These are phyloP conservation scores for Alternaria longipes DNA, from an alignment of 2,329 filamentous ascomycete genomes.

Conservation along the genomic window DNA sequence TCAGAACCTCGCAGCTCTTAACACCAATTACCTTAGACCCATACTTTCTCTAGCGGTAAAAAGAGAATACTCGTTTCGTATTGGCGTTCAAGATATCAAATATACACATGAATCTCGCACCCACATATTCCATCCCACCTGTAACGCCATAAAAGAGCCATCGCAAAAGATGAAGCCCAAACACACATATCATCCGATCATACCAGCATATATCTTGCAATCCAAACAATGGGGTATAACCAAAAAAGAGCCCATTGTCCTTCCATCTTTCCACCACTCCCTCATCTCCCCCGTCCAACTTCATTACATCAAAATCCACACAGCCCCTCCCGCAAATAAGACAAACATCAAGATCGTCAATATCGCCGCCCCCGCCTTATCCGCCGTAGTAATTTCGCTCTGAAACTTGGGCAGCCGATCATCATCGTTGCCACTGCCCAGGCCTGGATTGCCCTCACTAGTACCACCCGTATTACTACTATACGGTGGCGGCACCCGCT, in stretches of 20 bases:
- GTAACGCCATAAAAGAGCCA: background rate
- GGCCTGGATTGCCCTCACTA: slow-evolving; percentile 55
- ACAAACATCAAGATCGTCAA: slow-evolving; percentile 48
- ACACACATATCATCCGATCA: background rate
- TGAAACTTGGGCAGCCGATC: slow-evolving; percentile 30
- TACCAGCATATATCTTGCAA: background rate
- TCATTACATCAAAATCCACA: slow-evolving; percentile 9
- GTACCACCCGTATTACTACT: slow-evolving; percentile 62
- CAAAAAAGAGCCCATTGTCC: background rate
- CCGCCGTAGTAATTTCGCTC: slow-evolving; percentile 46
- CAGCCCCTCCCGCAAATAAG: slow-evolving; percentile 4
- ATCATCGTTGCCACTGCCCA: slow-evolving; percentile 45
- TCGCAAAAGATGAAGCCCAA: background rate
- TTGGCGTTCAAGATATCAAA: too few species aligned
- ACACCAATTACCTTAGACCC: too few species aligned
- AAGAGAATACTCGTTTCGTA: too few species aligned
- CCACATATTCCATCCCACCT: background rate
- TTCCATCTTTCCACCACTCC: too few species aligned
- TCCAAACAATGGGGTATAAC: slow-evolving; percentile 4
- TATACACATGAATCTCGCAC: background rate
- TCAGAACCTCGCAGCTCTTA: too few species aligned
- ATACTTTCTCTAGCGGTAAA: background rate
- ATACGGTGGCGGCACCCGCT: slow-evolving; percentile 53
- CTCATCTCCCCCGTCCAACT: too few species aligned
- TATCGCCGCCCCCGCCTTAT: slow-evolving; percentile 56